A percentile compares a stretch with the other conserved stretches of the same genome.
phyloP scores from a whole-genome alignment of 805 yeast genomes.

The Maudiozyma barnettii region DNA sequence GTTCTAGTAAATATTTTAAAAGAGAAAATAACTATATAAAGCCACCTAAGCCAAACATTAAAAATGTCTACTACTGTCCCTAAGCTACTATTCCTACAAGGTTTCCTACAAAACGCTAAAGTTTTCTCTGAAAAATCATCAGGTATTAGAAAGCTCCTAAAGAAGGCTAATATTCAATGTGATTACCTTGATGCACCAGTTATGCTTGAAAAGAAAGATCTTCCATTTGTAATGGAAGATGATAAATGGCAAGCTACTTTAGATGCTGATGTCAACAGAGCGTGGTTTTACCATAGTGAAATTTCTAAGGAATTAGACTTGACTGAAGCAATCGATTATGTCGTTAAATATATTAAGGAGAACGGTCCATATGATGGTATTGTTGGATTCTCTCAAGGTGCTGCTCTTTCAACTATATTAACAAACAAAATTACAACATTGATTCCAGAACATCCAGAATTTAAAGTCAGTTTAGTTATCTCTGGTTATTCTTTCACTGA shows the following conservation, averaged over 20 bases:
- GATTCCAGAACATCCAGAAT: conserved; percentile 36
- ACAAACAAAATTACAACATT: conserved; percentile 49
- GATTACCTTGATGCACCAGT: conserved; percentile 76
- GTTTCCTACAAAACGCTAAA: conserved; percentile 78
- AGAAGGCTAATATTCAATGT: conserved; percentile 54
- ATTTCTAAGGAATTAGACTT: conserved; percentile 40
- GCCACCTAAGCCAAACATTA: not conserved
- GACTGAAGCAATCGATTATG: conserved; percentile 41
- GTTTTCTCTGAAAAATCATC: conserved; percentile 82
- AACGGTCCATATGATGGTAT: conserved; percentile 84
- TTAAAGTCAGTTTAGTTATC: conserved; percentile 69
- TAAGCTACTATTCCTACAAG: conserved; percentile 79
- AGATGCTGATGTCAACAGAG: conserved; percentile 39
- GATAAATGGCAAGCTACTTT: conserved; percentile 41
- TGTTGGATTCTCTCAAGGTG: conserved; percentile 91
- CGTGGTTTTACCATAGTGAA: conserved; percentile 69
- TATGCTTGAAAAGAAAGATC: conserved; percentile 52
- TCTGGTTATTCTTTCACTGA: conserved; percentile 53
- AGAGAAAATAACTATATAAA: too few species aligned
- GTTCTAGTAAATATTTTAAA: too few species aligned
- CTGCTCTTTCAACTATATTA: conserved; percentile 70
- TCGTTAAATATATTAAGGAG: conserved; percentile 41
- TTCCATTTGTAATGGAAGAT: conserved; percentile 59
- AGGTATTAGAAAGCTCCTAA: conserved; percentile 72
- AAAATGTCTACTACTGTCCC: conserved; percentile 10